Conservation (phyloP, 2,329 filamentous ascomycete species). For the Parastagonospora avenae region DNA sequence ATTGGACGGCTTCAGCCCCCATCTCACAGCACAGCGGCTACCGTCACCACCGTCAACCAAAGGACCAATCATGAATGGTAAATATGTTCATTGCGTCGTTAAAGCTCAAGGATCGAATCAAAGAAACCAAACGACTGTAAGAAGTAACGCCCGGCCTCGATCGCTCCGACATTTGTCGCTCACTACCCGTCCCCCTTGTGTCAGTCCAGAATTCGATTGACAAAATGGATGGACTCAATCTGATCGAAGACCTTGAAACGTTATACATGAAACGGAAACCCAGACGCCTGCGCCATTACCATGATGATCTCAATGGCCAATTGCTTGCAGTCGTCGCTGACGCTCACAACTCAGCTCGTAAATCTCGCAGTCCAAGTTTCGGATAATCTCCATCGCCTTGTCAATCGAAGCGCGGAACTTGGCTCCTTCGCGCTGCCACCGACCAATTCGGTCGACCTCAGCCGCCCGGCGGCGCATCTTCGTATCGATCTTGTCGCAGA, state of each 20-base stretch:
- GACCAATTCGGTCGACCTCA: constrained; percentile 73
- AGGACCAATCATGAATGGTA: constrained; percentile 38
- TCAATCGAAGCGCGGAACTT: constrained; percentile 65
- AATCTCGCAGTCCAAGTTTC: constrained; percentile 73
- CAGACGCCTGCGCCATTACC: constrained; percentile 35
- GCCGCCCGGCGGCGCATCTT: constrained; percentile 77
- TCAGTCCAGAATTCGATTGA: constrained; percentile 32
- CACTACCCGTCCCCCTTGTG: constrained; percentile 37
- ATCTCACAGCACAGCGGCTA: constrained; percentile 47
- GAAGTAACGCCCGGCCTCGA: constrained; percentile 43
- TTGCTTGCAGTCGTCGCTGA: constrained; percentile 41
- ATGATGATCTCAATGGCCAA: constrained; percentile 32
- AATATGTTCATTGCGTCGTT: constrained; percentile 41
- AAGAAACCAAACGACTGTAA: constrained; percentile 43
- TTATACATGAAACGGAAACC: constrained; percentile 44
- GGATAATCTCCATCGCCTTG: constrained; percentile 74
- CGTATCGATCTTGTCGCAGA: constrained; percentile 88
- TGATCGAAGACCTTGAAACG: constrained; percentile 29
- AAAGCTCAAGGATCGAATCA: constrained; percentile 32
- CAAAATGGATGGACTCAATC: constrained; percentile 41
- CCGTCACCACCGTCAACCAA: constrained; percentile 30
- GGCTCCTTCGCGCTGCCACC: constrained; percentile 75
- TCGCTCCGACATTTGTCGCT: constrained; percentile 31
- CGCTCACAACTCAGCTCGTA: constrained; percentile 65
- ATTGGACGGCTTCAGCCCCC: constrained; percentile 48